Base-by-base conservation (phyloP, 148 eudicot species). In the Vaccinium vitisidaea region DNA sequence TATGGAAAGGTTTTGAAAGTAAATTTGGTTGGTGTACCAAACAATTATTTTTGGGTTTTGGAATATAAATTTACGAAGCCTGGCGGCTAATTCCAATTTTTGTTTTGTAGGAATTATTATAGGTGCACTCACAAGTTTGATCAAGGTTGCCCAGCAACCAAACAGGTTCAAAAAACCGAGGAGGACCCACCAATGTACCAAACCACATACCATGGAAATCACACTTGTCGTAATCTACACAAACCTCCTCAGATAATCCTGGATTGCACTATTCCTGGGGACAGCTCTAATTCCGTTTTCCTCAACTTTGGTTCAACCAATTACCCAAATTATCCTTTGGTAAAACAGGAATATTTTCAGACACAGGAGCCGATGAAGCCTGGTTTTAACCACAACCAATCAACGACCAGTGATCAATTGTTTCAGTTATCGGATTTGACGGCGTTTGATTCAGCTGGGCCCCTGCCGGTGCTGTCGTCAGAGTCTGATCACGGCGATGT, bases 71-170 rank as follows among this genome's bases (percentile, higher is more conserved):
- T 9, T 21, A 39, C 5, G n/a, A 73, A 39, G n/a, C 32, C 15
- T 67, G 58, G 52, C 63, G 39, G 39, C 39, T 50, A 12, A 36
- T 15, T 32, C 2, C 9, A 18, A 4, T 27, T 69, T 63, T 39
- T 9, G 52, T 7, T 79, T 6, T 87, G 88, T 90, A 93, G 98
- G 89, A 88, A 88, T 70, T 94, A 94, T 85, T 94, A 83, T 46
- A 90, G 95, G 82, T 94, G 98, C 90, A 94, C 92, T 32, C 92
- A 93, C 91, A 92, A 90, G 84, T 75, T 21, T 56, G 94, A 93
- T 11, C 93, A 90, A 77, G 84, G 87, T 0, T 94, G 95, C 87
- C 85, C 30, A 63, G 93, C 91, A 52, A 89, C 87, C 23, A 91
- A 91, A 70, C 90, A 89, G 83, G 93, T 91, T 8, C 93, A 91